Percentiles rank a stretch among this genome's conserved stretches.
phyloP scores from a whole-genome alignment of 2,329 filamentous ascomycete species.

The Parastagonospora avenae region DNA sequence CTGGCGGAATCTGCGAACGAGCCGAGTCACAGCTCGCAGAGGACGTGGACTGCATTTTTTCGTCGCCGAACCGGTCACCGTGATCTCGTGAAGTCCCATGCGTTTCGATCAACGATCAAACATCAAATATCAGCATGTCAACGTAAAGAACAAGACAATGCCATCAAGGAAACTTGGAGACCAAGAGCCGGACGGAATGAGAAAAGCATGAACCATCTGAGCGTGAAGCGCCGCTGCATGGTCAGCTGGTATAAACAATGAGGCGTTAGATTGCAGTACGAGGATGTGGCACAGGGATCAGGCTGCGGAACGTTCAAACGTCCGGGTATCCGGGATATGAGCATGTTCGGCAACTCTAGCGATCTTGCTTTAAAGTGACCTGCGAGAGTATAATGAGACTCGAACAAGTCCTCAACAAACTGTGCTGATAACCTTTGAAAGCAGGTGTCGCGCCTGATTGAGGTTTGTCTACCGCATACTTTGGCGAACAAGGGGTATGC shows the following conservation, averaged over 20 bases:
- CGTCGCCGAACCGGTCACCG: slow-evolving; percentile 1
- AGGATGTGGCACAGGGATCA: not conserved
- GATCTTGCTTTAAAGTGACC: not conserved
- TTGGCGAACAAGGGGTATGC: too few species aligned
- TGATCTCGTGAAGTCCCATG: not conserved
- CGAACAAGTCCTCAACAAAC: too few species aligned
- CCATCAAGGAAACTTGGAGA: not conserved
- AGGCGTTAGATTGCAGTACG: slow-evolving; percentile 1
- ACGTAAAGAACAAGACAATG: not conserved
- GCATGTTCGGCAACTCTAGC: not conserved
- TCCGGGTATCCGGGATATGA: not conserved
- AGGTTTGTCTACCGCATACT: too few species aligned
- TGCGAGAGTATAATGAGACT: too few species aligned
- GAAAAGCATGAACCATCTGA: not conserved
- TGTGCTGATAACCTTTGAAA: too few species aligned
- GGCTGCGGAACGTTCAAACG: not conserved
- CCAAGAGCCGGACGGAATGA: not conserved
- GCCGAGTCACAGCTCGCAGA: slow-evolving; percentile 7
- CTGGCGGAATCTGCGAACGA: slow-evolving; percentile 2
- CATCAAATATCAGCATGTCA: not conserved
- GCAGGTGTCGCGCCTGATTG: too few species aligned
- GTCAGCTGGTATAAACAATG: not conserved
- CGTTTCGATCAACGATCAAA: not conserved
- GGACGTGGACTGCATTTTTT: slow-evolving; percentile 12
- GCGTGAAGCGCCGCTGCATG: not conserved